Evolutionary conservation across 345 rosid species (phyloP).

Genomic region (Cardiospermum halicacabum): DNA sequence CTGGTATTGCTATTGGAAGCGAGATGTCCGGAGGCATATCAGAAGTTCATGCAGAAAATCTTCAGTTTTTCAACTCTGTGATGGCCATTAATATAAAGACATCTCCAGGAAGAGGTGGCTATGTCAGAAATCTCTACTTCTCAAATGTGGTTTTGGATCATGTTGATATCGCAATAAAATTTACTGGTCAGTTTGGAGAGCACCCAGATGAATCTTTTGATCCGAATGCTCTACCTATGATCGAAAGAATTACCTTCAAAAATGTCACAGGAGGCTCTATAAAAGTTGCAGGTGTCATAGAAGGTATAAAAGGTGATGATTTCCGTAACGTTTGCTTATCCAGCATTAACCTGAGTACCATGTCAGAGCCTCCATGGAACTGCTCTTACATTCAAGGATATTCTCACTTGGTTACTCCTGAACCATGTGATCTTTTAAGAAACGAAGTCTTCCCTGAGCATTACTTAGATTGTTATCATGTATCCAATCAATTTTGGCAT

Average conservation of each 20-base stretch:
- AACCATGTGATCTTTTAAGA: conserved; percentile 57
- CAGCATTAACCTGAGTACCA: conserved; percentile 47
- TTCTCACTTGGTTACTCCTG: conserved; percentile 69
- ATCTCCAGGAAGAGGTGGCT: conserved; percentile 90
- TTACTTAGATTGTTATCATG: conserved; percentile 56
- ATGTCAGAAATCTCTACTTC: conserved; percentile 66
- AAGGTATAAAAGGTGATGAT: conserved; percentile 76
- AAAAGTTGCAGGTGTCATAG: conserved; percentile 65
- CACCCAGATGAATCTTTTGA: conserved; percentile 80
- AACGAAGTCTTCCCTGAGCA: conserved; percentile 58
- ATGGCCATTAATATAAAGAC: conserved; percentile 80
- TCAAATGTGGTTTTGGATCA: conserved; percentile 54
- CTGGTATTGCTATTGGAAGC: conserved; percentile 92
- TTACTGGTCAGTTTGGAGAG: conserved; percentile 68
- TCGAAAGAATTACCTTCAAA: conserved; percentile 64
- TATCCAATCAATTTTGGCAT: conserved; percentile 35
- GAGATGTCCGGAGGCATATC: conserved; percentile 99
- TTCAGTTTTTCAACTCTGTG: conserved; percentile 51
- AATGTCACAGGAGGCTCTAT: conserved; percentile 65
- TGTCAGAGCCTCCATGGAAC: conserved; percentile 62
- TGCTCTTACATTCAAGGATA: conserved; percentile 76
- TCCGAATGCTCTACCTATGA: conserved; percentile 64
- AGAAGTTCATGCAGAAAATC: conserved; percentile 59
- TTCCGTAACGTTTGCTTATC: conserved; percentile 70
- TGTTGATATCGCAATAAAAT: conserved; percentile 63